Conservation (phyloP, 768 basidiomycete species). For the Suillus subaureus region DNA sequence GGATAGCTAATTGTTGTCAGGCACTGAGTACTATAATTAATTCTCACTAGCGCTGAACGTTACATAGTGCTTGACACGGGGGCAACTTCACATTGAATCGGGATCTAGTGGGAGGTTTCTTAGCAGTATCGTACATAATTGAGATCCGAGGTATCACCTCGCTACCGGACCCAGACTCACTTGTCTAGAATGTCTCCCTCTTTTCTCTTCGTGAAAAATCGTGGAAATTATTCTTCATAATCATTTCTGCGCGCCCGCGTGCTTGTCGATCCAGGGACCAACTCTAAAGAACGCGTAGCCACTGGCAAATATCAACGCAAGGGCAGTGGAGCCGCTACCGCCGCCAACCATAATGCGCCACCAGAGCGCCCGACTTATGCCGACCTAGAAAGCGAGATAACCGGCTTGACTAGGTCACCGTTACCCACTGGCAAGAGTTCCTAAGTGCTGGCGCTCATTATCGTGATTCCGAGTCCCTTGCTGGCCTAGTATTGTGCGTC, state of each 20-base stretch:
- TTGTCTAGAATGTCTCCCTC: neutral
- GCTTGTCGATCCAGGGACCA: neutral
- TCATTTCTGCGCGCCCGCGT: neutral
- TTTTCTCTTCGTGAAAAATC: neutral
- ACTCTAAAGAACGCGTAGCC: neutral
- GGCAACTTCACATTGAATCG: neutral
- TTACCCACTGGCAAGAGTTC: neutral
- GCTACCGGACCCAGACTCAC: neutral
- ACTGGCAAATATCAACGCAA: neutral
- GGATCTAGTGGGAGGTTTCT: neutral
- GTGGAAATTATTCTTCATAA: neutral
- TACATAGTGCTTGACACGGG: neutral
- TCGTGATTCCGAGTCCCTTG: neutral
- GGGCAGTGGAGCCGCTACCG: neutral
- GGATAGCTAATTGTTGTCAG: neutral
- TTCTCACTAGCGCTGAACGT: neutral
- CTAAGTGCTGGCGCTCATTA: neutral
- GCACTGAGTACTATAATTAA: neutral
- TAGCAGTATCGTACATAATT: neutral
- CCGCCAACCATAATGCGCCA: neutral
- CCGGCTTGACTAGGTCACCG: neutral
- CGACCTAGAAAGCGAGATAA: neutral
- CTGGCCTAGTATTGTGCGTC: neutral
- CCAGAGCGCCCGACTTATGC: neutral
- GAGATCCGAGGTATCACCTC: neutral